phyloP scores from a whole-genome alignment of 179 eudicot genomes.

The Heliamphora pulchella region DNA sequence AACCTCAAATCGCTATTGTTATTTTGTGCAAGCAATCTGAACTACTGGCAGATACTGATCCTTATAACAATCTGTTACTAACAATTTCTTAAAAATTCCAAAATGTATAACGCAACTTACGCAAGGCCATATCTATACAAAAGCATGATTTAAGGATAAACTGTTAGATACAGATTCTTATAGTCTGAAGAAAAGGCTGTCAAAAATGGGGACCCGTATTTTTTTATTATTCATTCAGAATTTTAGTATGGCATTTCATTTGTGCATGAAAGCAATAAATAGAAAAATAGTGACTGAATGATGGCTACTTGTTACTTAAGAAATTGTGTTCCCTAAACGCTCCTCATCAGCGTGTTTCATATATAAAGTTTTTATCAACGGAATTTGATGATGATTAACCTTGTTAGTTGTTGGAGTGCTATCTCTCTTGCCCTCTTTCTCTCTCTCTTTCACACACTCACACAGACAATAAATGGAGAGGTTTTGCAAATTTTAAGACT shows the following conservation, averaged over 20 bases:
- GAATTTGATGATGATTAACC: not conserved
- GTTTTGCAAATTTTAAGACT: not conserved
- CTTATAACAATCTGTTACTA: not conserved
- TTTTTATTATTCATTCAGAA: not conserved
- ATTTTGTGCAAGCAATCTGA: not conserved
- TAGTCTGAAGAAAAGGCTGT: not conserved
- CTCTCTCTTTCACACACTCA: not conserved
- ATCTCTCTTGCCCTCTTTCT: not conserved
- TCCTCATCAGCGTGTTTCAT: not conserved
- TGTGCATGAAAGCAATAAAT: not conserved
- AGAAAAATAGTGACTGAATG: not conserved
- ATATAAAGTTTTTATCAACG: not conserved
- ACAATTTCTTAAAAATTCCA: not conserved
- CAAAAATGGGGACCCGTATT: not conserved
- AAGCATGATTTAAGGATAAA: not conserved
- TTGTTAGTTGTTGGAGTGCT: not conserved
- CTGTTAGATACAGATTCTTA: not conserved
- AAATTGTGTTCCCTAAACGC: not conserved
- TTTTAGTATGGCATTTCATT: not conserved
- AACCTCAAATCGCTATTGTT: too few relatives aligned
- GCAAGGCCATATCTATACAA: not conserved
- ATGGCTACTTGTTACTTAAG: not conserved
- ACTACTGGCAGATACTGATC: not conserved
- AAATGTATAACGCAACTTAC: too few relatives aligned
- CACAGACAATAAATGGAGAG: not conserved